phyloP scores from a whole-genome alignment of 805 yeast species.

The Saccharomycopsis oosterbeekiorum region DNA sequence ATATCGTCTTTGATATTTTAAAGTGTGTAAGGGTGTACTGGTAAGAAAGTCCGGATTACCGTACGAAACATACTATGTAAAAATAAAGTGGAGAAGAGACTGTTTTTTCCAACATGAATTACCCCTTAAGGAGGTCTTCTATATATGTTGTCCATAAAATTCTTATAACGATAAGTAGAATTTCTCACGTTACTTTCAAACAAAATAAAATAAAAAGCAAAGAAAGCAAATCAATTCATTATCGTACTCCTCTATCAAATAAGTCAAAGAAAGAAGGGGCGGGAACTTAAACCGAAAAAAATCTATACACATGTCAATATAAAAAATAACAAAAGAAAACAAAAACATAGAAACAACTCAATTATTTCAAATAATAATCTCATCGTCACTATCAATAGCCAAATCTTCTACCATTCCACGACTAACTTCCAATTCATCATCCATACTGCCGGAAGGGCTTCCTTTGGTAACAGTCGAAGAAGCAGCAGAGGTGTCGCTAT shows the following conservation, averaged over 20 bases:
- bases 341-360: background rate
- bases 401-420: constrained; percentile 17
- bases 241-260: background rate
- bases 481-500: background rate
- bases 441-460: background rate
- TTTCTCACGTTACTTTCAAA: background rate
- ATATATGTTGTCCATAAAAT: no score
- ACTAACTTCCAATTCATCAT: constrained; percentile 14
- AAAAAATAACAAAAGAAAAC: background rate
- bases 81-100: background rate
- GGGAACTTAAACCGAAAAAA: background rate
- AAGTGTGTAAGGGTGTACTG: background rate
- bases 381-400: constrained; percentile 18
- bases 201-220: background rate
- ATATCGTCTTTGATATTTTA: no score
- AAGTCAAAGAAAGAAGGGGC: background rate
- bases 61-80: background rate
- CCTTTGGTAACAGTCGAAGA: background rate
- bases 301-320: background rate
- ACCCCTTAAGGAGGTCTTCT: background rate
- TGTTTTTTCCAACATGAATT: background rate
- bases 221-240: background rate
- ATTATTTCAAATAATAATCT: constrained; percentile 5
- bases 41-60: background rate
- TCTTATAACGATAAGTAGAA: no score